phyloP scores from a whole-genome alignment of 148 eudicot genomes.

The Camellia sinensis region DNA sequence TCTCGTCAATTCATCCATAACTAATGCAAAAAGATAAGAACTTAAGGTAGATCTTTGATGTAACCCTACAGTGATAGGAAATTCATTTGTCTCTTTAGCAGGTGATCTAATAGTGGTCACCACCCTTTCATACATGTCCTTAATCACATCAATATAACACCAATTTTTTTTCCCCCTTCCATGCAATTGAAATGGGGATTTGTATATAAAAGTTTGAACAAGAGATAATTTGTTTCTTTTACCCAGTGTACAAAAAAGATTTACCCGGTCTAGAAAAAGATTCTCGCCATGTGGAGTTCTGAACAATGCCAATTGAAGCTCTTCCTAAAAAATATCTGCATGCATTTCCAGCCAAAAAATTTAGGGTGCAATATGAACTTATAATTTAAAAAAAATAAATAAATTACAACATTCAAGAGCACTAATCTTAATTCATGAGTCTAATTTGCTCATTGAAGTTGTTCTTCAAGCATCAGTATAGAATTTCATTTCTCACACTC shows the following conservation, averaged over 20 bases:
- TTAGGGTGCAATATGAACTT: neutral
- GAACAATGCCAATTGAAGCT: constrained; percentile 75
- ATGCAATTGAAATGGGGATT: neutral
- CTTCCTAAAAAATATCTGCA: constrained; percentile 54
- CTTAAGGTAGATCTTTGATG: no score
- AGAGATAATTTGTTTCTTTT: constrained; percentile 20
- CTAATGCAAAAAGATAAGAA: no score
- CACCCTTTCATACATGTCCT: no score
- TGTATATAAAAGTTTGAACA: neutral
- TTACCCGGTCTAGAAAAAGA: constrained; percentile 81
- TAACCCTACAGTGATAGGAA: no score
- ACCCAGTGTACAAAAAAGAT: constrained; percentile 73
- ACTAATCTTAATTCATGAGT: neutral
- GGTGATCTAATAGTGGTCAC: no score
- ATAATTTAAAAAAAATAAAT: neutral
- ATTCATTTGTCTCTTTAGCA: no score
- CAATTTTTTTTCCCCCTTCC: neutral
- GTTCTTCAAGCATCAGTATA: neutral
- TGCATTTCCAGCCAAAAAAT: neutral
- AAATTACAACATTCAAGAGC: neutral
- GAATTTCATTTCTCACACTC: neutral
- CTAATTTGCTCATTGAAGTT: neutral
- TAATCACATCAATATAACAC: neutral
- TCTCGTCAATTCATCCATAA: no score
- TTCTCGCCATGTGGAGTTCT: constrained; percentile 57